Evolutionary conservation across 805 yeast species (phyloP).

Genomic region (Pichia thaimueangensis): DNA sequence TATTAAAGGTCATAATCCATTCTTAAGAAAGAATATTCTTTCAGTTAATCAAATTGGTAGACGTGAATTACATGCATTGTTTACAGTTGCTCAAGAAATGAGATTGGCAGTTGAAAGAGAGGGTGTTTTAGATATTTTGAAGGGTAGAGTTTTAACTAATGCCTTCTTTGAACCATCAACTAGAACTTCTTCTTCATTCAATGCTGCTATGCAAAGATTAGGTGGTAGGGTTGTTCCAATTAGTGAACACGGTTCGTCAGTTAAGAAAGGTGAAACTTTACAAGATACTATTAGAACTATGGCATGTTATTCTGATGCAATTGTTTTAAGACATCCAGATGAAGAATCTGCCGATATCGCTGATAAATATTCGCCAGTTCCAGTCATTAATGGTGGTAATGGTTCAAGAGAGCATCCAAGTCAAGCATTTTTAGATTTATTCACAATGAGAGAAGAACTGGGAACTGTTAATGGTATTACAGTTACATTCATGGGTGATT

Average conservation of each 20-base stretch:
- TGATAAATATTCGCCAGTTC: slow-evolving; percentile 93
- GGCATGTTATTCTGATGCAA: slow-evolving; percentile 94
- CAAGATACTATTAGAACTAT: slow-evolving; percentile 94
- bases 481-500: slow-evolving; percentile 97
- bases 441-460: slow-evolving; percentile 97
- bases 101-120: slow-evolving; percentile 93
- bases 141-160: slow-evolving; percentile 87
- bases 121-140: slow-evolving; percentile 86
- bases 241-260: slow-evolving; percentile 82
- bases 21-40: slow-evolving; percentile 78
- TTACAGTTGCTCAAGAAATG: slow-evolving; percentile 97
- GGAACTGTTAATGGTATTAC: slow-evolving; percentile 98
- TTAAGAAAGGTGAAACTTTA: slow-evolving; percentile 95
- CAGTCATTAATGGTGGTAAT: slow-evolving; percentile 96
- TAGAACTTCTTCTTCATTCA: slow-evolving; percentile 92
- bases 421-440: slow-evolving; percentile 94
- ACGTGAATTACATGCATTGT: slow-evolving; percentile 84
- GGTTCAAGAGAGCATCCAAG: slow-evolving; percentile 98
- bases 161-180: slow-evolving; percentile 98
- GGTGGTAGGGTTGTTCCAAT: slow-evolving; percentile 96
- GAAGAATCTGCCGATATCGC: slow-evolving; percentile 91
- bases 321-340: slow-evolving; percentile 93
- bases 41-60: slow-evolving; percentile 86
- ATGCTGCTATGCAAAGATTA: slow-evolving; percentile 98
- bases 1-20: slow-evolving; percentile 81